These are phyloP conservation scores for Trametes cubensis DNA, from an alignment of 768 basidiomycete species.

Conservation along the genomic window DNA sequence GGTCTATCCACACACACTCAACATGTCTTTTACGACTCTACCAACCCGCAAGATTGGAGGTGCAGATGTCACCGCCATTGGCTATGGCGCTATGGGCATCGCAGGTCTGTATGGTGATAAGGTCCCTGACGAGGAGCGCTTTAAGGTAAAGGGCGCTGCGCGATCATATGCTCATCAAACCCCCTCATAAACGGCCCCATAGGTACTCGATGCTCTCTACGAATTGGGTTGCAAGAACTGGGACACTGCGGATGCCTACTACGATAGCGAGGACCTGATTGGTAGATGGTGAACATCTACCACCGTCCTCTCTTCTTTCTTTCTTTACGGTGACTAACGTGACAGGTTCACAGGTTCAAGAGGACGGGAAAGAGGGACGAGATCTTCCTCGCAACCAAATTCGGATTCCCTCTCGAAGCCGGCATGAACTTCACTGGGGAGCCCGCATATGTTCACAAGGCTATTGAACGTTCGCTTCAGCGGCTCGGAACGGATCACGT, in stretches of 20 bases:
- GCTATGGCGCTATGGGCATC: constrained; percentile 64
- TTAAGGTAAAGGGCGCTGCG: constrained; percentile 44
- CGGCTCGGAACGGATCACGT: constrained; percentile 39
- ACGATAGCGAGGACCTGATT: constrained; percentile 47
- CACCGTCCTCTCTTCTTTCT: too few relatives aligned
- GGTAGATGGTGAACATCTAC: constrained; percentile 41
- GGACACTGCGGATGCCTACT: constrained; percentile 51
- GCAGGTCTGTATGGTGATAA: constrained; percentile 48
- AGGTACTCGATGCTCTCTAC: constrained; percentile 49
- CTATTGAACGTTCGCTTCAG: constrained; percentile 44
- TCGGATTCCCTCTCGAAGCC: constrained; percentile 40
- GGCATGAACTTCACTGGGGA: constrained; percentile 36
- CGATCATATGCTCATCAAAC: too few relatives aligned
- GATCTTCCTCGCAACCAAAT: constrained; percentile 68
- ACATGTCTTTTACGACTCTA: constrained; percentile 25
- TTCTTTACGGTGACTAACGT: too few relatives aligned
- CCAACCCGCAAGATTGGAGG: constrained; percentile 50
- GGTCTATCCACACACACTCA: neutral
- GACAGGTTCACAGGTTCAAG: constrained; percentile 48
- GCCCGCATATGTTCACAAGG: constrained; percentile 44
- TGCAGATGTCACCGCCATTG: constrained; percentile 52
- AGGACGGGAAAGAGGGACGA: constrained; percentile 51
- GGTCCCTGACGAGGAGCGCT: constrained; percentile 56
- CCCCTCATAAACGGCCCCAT: constrained; percentile 14
- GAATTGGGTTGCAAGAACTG: constrained; percentile 47